Conservation (phyloP, 2,329 filamentous ascomycete genomes). For the Alternaria sp. region DNA sequence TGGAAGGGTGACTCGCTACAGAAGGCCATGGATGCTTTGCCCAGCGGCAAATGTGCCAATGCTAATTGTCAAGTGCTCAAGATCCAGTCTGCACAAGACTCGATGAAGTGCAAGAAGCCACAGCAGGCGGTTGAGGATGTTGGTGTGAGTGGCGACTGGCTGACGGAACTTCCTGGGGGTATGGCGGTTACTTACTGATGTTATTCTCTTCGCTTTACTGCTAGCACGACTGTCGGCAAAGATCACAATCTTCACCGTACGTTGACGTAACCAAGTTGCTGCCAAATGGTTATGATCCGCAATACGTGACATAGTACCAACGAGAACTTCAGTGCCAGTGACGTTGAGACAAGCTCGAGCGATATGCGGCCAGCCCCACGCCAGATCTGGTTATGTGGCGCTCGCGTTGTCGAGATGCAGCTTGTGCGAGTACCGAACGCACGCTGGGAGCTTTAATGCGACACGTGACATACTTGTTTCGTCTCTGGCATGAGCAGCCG, state of each 20-base stretch:
- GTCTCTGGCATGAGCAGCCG: not conserved
- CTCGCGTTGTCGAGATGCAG: not conserved
- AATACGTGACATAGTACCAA: not conserved
- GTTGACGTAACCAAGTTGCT: not conserved
- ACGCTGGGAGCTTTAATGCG: not conserved
- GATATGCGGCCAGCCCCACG: not conserved
- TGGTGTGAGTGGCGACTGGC: constrained; percentile 36
- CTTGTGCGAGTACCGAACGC: not conserved
- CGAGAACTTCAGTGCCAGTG: not conserved
- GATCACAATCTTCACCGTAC: not conserved
- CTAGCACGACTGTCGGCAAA: not conserved
- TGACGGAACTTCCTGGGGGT: constrained; percentile 43
- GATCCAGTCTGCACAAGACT: constrained; percentile 39
- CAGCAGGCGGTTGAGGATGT: constrained; percentile 61
- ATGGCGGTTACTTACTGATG: constrained; percentile 28
- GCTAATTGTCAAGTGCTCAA: constrained; percentile 43
- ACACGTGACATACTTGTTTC: not conserved
- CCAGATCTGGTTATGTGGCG: not conserved
- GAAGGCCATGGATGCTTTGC: constrained; percentile 41
- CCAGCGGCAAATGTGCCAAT: constrained; percentile 40
- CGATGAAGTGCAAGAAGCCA: constrained; percentile 40
- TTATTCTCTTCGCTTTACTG: not conserved
- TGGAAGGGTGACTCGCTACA: constrained; percentile 43
- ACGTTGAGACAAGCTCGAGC: constrained; percentile 10
- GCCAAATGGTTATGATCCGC: not conserved